These are phyloP conservation scores for Chionographis japonica DNA, from an alignment of 106 monocot genomes.

Conservation along the genomic window DNA sequence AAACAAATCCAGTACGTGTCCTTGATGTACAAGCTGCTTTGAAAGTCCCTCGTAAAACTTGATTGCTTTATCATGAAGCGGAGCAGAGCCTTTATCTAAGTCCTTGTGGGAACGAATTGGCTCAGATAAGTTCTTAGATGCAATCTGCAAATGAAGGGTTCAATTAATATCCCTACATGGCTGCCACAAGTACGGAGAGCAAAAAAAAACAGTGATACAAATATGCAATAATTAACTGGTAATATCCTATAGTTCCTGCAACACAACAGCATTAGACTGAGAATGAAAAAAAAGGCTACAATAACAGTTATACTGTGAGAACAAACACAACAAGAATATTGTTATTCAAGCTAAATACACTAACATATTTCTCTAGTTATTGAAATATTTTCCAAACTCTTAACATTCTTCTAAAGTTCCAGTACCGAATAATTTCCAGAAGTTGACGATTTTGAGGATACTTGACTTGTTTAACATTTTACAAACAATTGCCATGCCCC, in stretches of 20 bases:
- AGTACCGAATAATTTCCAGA: no score
- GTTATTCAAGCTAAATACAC: no score
- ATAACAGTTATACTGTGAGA: no score
- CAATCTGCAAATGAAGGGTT: slow-evolving; percentile 54
- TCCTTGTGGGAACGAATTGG: slow-evolving; percentile 99
- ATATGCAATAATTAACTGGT: not conserved
- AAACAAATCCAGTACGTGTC: slow-evolving; percentile 95
- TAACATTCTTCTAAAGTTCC: no score
- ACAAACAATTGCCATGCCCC: no score
- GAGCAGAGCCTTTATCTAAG: slow-evolving; percentile 75
- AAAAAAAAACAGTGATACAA: slow-evolving; percentile 2
- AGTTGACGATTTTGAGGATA: no score
- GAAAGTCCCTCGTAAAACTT: slow-evolving; percentile 85
- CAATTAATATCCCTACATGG: not conserved
- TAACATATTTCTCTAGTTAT: no score
- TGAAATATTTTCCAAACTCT: no score
- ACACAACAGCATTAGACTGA: no score
- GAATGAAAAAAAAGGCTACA: no score
- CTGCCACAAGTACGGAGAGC: not conserved
- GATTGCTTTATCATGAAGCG: slow-evolving; percentile 76
- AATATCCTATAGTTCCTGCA: not conserved
- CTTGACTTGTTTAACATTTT: no score
- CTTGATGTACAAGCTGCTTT: slow-evolving; percentile 98
- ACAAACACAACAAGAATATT: no score
- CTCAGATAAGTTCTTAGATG: slow-evolving; percentile 73